A percentile compares a stretch with the other conserved stretches of the same genome.
phyloP scores from a whole-genome alignment of 106 monocot genomes.

The Platanthera zijinensis region DNA sequence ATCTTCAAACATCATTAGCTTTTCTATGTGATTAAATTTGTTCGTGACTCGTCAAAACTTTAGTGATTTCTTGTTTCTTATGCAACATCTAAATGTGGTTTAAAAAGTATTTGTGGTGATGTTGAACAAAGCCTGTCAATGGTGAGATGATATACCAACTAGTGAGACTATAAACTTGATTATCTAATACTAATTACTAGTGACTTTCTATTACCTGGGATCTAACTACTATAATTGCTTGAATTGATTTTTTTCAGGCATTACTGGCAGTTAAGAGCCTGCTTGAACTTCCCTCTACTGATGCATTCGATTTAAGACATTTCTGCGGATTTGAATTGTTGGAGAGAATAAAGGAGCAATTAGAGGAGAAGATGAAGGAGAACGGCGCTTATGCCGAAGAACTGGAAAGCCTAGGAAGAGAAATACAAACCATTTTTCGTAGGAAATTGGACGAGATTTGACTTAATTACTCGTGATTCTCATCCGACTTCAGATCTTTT shows the following conservation, averaged over 20 bases:
- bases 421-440: slow-evolving; percentile 51
- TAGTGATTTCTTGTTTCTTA: slow-evolving; percentile 5
- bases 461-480: not conserved
- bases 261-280: slow-evolving; percentile 67
- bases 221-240: not conserved
- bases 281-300: slow-evolving; percentile 36
- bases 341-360: slow-evolving; percentile 40
- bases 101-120: slow-evolving; percentile 36
- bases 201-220: not conserved
- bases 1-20: not conserved
- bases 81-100: slow-evolving; percentile 62
- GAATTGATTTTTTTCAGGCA: slow-evolving; percentile 37
- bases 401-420: slow-evolving; percentile 47
- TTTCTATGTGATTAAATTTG: not conserved
- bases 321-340: slow-evolving; percentile 42
- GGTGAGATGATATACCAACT: too few relatives aligned
- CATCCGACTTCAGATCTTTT: not conserved
- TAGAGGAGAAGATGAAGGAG: slow-evolving; percentile 29
- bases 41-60: not conserved
- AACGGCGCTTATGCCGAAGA: slow-evolving; percentile 64
- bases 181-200: not conserved
- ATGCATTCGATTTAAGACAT: slow-evolving; percentile 46
- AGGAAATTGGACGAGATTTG: slow-evolving; percentile 47
- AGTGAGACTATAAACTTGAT: not conserved
- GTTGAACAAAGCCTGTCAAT: slow-evolving; percentile 65